These are phyloP conservation scores for Coemansia sp. DNA, from an alignment of 192 early-diverging fungal genomes.

Conservation along the genomic window DNA sequence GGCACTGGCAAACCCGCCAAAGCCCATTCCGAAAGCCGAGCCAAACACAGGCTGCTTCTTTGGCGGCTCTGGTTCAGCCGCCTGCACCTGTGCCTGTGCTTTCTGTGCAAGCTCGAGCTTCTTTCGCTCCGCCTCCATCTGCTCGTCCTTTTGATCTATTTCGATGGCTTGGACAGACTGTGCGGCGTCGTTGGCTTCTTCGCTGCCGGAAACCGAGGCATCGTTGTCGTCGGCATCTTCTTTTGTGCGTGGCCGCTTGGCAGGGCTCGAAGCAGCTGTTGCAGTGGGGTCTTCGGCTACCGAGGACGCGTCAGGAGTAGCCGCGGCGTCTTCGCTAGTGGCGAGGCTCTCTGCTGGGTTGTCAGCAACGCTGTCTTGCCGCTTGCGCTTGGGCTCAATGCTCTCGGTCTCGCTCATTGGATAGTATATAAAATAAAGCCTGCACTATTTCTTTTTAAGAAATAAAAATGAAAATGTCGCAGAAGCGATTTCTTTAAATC, in stretches of 20 bases:
- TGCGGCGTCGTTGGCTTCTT: slow-evolving; percentile 1
- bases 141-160: too few relatives aligned
- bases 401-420: slow-evolving; percentile 12
- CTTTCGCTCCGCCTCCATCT: too few relatives aligned
- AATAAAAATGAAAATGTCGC: slow-evolving; percentile 7
- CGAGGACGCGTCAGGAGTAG: neutral
- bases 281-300: neutral
- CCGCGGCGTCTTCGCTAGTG: neutral
- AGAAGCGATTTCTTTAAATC: too few relatives aligned
- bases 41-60: slow-evolving; percentile 26
- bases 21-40: slow-evolving; percentile 17
- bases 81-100: too few relatives aligned
- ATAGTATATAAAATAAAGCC: slow-evolving; percentile 1
- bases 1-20: slow-evolving; percentile 36
- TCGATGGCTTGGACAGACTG: slow-evolving; percentile 11
- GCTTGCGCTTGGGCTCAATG: slow-evolving; percentile 45
- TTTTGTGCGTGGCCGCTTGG: slow-evolving; percentile 44
- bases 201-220: neutral
- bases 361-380: slow-evolving; percentile 39
- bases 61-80: neutral
- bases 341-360: neutral
- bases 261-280: slow-evolving; percentile 23
- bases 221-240: slow-evolving; percentile 12
- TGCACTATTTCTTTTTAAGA: neutral
- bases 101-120: too few relatives aligned